These are phyloP conservation scores for Mycena maculata DNA, from an alignment of 768 basidiomycete genomes.

Conservation along the genomic window DNA sequence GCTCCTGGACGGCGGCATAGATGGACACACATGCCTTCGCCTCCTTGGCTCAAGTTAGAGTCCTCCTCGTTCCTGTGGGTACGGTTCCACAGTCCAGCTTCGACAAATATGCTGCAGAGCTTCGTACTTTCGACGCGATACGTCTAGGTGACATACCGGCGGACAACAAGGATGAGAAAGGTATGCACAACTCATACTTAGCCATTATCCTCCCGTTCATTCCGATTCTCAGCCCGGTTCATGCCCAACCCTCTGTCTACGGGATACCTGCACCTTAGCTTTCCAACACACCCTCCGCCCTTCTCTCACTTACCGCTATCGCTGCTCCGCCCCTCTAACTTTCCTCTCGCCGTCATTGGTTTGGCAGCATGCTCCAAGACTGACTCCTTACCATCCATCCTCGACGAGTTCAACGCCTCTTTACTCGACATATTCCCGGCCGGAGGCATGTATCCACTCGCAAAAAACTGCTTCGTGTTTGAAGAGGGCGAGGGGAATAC, in stretches of 20 bases:
- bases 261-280: constrained; percentile 87
- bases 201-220: constrained; percentile 23
- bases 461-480: constrained; percentile 87
- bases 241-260: constrained; percentile 80
- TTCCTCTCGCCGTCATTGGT: constrained; percentile 90
- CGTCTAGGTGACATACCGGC: constrained; percentile 87
- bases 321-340: constrained; percentile 82
- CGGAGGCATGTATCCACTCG: constrained; percentile 78
- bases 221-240: constrained; percentile 71
- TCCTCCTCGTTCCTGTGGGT: constrained; percentile 90
- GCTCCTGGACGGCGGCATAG: constrained; percentile 8
- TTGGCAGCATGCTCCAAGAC: constrained; percentile 76
- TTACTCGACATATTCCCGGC: constrained; percentile 75
- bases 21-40: constrained; percentile 84
- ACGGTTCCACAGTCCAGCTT: constrained; percentile 75
- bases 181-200: constrained; percentile 50
- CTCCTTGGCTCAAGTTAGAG: constrained; percentile 85
- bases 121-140: constrained; percentile 78
- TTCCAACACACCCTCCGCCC: constrained; percentile 80
- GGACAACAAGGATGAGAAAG: constrained; percentile 80
- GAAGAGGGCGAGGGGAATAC: constrained; percentile 74
- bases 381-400: constrained; percentile 63
- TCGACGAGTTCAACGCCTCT: constrained; percentile 73
- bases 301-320: constrained; percentile 74
- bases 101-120: constrained; percentile 78